Percentiles rank a stretch among this genome's conserved stretches.
Evolutionary conservation across 768 basidiomycete species (phyloP).

Genomic region (Dioszegia aurantiaca): DNA sequence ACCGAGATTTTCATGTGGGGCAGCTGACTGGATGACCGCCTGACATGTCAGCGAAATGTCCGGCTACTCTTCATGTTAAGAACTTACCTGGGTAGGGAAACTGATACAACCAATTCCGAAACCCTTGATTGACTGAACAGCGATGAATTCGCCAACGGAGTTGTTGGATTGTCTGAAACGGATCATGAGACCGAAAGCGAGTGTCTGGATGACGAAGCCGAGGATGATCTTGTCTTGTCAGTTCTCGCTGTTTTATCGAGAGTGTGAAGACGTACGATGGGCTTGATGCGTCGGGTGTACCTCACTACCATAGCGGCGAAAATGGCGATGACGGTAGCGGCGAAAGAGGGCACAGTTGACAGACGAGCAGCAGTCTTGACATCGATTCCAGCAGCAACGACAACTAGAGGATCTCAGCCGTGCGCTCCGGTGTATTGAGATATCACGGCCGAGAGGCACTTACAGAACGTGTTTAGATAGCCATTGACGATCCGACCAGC

Average conservation of each 20-base stretch:
- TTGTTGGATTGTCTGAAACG: slow-evolving; percentile 39
- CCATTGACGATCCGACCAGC: slow-evolving; percentile 32
- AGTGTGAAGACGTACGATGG: slow-evolving; percentile 21
- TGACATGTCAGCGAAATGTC: slow-evolving; percentile 12
- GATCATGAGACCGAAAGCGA: slow-evolving; percentile 49
- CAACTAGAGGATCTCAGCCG: slow-evolving; percentile 4
- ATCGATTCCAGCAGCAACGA: slow-evolving; percentile 35
- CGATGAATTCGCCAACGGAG: slow-evolving; percentile 34
- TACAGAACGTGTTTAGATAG: slow-evolving; percentile 34
- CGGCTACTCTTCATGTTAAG: slow-evolving; percentile 2
- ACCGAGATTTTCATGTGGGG: slow-evolving; percentile 35
- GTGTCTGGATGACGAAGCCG: slow-evolving; percentile 38
- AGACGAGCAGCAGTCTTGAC: slow-evolving; percentile 27
- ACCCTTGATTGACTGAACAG: slow-evolving; percentile 44
- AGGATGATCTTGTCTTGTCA: slow-evolving; percentile 30
- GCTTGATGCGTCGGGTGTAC: slow-evolving; percentile 44
- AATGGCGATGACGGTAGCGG: slow-evolving; percentile 30
- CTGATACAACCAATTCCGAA: slow-evolving; percentile 38
- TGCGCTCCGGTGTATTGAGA: not conserved
- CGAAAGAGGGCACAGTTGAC: slow-evolving; percentile 26
- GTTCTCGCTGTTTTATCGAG: not conserved
- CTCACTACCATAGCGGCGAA: slow-evolving; percentile 34
- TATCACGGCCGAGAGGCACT: too few relatives aligned
- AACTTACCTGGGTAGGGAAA: slow-evolving; percentile 37
- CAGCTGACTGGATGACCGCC: slow-evolving; percentile 30